Base-by-base conservation (phyloP, 495 filamentous ascomycete species). In the Lasiosphaeris hirsuta region DNA sequence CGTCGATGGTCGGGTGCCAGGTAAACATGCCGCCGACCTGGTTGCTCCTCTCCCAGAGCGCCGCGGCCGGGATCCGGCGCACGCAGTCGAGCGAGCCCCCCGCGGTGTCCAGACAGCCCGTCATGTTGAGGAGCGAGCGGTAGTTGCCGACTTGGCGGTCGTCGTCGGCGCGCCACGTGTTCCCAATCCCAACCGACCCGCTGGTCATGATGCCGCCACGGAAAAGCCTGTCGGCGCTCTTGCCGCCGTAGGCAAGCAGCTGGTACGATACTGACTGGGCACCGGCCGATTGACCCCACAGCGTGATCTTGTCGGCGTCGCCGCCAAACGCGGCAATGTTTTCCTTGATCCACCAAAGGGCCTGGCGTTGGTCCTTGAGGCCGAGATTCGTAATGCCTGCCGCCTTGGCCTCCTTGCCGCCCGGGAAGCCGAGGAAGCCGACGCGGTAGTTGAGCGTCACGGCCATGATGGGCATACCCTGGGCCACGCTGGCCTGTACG, bases 291-390 rank as follows among this genome's bases (percentile, higher is more conserved):
- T 78, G 73, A 13, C 71, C 75, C 71, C 69, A 74, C 13, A 75
- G 59, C 8, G 71, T 71, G 0, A 80, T 74, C 50, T 67, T 73
- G 5, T 56, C 17, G 37, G 69, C 70, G 55, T 70, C 62, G 3
- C 83, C 79, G 8, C 79, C 76, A 63, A 84, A 84, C 1, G 72
- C 72, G 2, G 59, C 75, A 55, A 85, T 85, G 47, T 84, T 83
- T 43, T 85, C 80, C 38, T 78, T 73, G 45, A 84, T 67, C 76
- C 75, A 79, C 23, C 70, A 55, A 4, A 77, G 63, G 2, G 67
- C 74, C 14, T 75, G 62, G 35, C 76, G 58, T 60, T 78, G 75
- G 63, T 78, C 75, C 7, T 69, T 64, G 2, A 78, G 54, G 4
- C 75, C 75, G 0, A 81, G 71, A 55, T 84, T 71, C 33, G 63